Conservation (phyloP, 805 yeast species). For the Ogataea pilisensis region DNA sequence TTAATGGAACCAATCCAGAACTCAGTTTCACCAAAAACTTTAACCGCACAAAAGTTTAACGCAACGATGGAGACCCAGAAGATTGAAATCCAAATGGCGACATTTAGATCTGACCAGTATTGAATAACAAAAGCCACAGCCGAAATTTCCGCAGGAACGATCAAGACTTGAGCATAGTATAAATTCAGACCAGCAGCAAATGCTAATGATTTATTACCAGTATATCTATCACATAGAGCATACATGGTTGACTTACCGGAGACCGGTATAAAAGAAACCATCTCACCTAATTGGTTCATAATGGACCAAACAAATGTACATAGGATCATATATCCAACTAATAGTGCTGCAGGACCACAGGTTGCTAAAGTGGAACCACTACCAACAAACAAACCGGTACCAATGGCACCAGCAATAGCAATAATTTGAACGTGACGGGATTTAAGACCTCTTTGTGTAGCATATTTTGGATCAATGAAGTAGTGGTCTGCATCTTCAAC, state of each 20-base stretch:
- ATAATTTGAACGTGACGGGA: slow-evolving; percentile 55
- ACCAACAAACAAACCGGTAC: slow-evolving; percentile 54
- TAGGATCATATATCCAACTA: slow-evolving; percentile 59
- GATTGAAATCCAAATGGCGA: slow-evolving; percentile 58
- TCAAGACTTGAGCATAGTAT: slow-evolving; percentile 44
- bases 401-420: slow-evolving; percentile 68
- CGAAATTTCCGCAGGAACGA: slow-evolving; percentile 58
- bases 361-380: slow-evolving; percentile 35
- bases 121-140: slow-evolving; percentile 61
- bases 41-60: slow-evolving; percentile 50
- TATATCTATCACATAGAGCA: slow-evolving; percentile 33
- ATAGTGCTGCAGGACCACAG: slow-evolving; percentile 39
- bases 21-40: slow-evolving; percentile 49
- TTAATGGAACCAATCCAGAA: slow-evolving; percentile 67
- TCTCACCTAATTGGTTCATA: slow-evolving; percentile 63
- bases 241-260: slow-evolving; percentile 66
- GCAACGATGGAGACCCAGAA: slow-evolving; percentile 44
- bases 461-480: slow-evolving; percentile 3
- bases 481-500: slow-evolving; percentile 4
- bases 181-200: slow-evolving; percentile 51
- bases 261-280: slow-evolving; percentile 58
- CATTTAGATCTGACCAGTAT: slow-evolving; percentile 57
- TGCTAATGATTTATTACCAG: slow-evolving; percentile 51
- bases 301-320: slow-evolving; percentile 62
- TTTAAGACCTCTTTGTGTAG: slow-evolving; percentile 38